These are phyloP conservation scores for Cladochytrium replicatum DNA, from an alignment of 192 early-diverging fungal species.

Conservation along the genomic window DNA sequence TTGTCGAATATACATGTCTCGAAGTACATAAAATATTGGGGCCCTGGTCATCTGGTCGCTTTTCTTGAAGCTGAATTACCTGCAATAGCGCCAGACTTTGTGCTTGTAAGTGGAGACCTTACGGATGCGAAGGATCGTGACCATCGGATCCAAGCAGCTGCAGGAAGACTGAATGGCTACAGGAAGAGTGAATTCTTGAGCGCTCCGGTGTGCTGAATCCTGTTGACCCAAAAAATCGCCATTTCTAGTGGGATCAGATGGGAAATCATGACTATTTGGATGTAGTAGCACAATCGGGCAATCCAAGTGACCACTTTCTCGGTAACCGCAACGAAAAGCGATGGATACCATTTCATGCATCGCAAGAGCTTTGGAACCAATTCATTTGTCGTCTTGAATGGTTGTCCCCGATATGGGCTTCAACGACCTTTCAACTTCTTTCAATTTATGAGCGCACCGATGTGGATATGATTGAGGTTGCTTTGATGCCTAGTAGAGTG, in stretches of 20 bases:
- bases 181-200: conserved; percentile 60
- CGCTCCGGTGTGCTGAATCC: conserved; percentile 42
- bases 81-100: conserved; percentile 64
- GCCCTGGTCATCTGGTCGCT: no score
- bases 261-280: conserved; percentile 95
- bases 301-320: not conserved
- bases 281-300: conserved; percentile 34
- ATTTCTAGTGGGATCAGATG: conserved; percentile 75
- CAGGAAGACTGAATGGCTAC: conserved; percentile 71
- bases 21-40: no score
- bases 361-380: conserved; percentile 63
- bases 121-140: conserved; percentile 75
- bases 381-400: conserved; percentile 74
- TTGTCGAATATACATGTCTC: no score
- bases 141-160: conserved; percentile 63
- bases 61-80: conserved; percentile 63
- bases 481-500: conserved; percentile 30
- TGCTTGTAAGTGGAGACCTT: conserved; percentile 76
- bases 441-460: conserved; percentile 63
- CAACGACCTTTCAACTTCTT: conserved; percentile 83
- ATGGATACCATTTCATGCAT: conserved; percentile 13
- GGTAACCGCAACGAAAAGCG: conserved; percentile 2
- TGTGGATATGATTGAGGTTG: conserved; percentile 58
- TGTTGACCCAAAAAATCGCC: conserved; percentile 37
- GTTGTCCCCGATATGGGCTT: conserved; percentile 38